Base-by-base conservation (phyloP, 75 land plant species). In the Pinus taeda region DNA sequence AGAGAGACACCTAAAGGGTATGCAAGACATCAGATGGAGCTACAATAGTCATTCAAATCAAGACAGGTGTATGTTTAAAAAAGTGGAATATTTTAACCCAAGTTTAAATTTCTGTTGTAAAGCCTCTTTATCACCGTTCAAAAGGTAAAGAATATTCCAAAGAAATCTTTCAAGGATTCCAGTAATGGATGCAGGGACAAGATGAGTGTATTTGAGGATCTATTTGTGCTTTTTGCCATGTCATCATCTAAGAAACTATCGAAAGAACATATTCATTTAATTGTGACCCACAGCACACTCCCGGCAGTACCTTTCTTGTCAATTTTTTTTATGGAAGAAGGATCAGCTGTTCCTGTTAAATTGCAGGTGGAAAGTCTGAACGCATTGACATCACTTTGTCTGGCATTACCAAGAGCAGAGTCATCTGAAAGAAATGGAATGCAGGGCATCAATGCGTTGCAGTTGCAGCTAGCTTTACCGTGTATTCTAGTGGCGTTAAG, bases 401-500 rank as follows among this genome's bases (percentile, higher is more conserved):
- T 76, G 42, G 39, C 74, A 33, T n/a, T 64, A 62, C 71, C 77
- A 53, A 55, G 42, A 26, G 29, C 72, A 59, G 58, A 57, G 26
- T 74, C 37, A 73, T 33, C 76, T 15, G 71, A 73, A 36, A 58
- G 74, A 24, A 62, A 45, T 42, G 74, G 22, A 45, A 49, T 73
- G 7, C 33, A 45, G 21, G 74, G 61, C 13, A 49, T 53, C 1
- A 53, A 71, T 39, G 20, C 14, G 22, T 6, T 81, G 56, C 67
- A 87, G 56, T 82, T 91, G 36, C 84, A 89, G 22, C 60, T 57
- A 21, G 82, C 86, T 42, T 83, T 91, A 70, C 93, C 96, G 37
- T 75, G 82, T 56, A 49, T 93, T 77, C 83, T 93, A 17, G 83
- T 93, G 62, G 88, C 90, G 61, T 78, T 93, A 22, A 75, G 83